phyloP scores from a whole-genome alignment of 108 stramenopile species.

The Chaetoceros muelleri region DNA sequence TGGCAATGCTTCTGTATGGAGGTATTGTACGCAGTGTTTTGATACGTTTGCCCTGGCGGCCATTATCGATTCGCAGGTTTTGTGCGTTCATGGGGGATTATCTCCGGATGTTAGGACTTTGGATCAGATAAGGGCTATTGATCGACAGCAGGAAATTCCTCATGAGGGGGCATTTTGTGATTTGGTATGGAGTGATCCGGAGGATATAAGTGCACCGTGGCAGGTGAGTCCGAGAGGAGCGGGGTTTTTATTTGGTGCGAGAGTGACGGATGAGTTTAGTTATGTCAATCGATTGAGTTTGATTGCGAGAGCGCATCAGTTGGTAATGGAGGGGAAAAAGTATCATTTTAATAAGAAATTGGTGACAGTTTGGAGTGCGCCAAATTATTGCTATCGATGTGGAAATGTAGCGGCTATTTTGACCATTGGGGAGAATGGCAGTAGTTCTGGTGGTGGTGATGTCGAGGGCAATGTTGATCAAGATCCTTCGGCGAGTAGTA shows the following conservation, averaged over 20 bases:
- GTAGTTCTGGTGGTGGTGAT: too few relatives aligned
- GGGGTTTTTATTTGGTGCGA: slow-evolving; percentile 91
- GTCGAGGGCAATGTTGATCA: background rate
- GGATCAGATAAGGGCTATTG: slow-evolving; percentile 81
- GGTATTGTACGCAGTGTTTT: slow-evolving; percentile 80
- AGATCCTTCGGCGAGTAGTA: background rate
- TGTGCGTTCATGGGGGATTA: slow-evolving; percentile 87
- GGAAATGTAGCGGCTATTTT: slow-evolving; percentile 97
- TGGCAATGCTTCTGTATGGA: slow-evolving; percentile 71
- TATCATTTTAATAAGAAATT: slow-evolving; percentile 74
- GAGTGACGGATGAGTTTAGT: slow-evolving; percentile 91
- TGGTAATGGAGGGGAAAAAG: slow-evolving; percentile 94
- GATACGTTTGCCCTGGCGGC: slow-evolving; percentile 80
- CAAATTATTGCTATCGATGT: slow-evolving; percentile 95
- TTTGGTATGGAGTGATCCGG: slow-evolving; percentile 78
- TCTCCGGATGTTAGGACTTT: slow-evolving; percentile 78
- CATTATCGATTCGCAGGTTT: slow-evolving; percentile 74
- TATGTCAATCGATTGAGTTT: slow-evolving; percentile 85
- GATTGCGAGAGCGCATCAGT: slow-evolving; percentile 91
- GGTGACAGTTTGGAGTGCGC: slow-evolving; percentile 95
- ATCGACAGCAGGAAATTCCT: slow-evolving; percentile 82
- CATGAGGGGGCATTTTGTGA: slow-evolving; percentile 92
- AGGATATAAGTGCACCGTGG: slow-evolving; percentile 56
- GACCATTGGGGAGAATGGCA: slow-evolving; percentile 43
- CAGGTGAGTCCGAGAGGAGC: slow-evolving; percentile 73